phyloP scores from a whole-genome alignment of 108 stramenopile genomes.

The Nannochloropsis granulata region DNA sequence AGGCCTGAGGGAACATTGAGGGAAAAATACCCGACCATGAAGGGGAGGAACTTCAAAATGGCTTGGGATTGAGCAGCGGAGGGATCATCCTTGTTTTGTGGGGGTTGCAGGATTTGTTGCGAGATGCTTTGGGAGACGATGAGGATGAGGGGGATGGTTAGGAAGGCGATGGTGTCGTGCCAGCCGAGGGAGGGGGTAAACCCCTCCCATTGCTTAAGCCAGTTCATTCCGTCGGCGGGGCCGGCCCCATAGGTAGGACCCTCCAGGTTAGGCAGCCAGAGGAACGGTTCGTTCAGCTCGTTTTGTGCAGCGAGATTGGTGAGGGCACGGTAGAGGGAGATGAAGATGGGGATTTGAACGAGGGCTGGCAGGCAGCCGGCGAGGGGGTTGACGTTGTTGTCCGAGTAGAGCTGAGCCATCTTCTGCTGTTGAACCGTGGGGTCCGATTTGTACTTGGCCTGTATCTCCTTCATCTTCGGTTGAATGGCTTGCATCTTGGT shows the following conservation, averaged over 20 bases:
- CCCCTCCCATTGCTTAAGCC: conserved; percentile 63
- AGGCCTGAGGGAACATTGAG: conserved; percentile 85
- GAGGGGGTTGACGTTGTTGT: conserved; percentile 78
- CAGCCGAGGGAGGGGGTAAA: conserved; percentile 75
- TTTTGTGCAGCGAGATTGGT: conserved; percentile 69
- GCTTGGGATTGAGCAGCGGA: conserved; percentile 26
- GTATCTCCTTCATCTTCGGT: conserved; percentile 57
- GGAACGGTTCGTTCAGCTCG: conserved; percentile 73
- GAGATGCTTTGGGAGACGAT: conserved; percentile 69
- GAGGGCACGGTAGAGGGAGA: conserved; percentile 85
- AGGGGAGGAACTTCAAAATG: conserved; percentile 71
- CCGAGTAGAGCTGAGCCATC: conserved; percentile 77
- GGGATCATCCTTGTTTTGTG: conserved; percentile 15
- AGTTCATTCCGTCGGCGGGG: conserved; percentile 66
- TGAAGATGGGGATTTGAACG: conserved; percentile 88
- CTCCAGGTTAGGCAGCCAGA: conserved; percentile 84
- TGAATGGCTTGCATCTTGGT: conserved; percentile 62
- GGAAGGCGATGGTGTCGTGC: conserved; percentile 69
- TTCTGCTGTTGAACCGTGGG: conserved; percentile 87
- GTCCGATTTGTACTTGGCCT: conserved; percentile 80
- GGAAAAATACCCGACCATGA: conserved; percentile 88
- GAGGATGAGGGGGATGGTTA: conserved; percentile 73
- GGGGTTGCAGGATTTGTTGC: conserved; percentile 53
- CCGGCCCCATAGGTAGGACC: conserved; percentile 88
- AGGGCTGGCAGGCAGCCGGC: conserved; percentile 80